phyloP scores from a whole-genome alignment of 2,329 filamentous ascomycete species.

The Pseudomassariella vexata region DNA sequence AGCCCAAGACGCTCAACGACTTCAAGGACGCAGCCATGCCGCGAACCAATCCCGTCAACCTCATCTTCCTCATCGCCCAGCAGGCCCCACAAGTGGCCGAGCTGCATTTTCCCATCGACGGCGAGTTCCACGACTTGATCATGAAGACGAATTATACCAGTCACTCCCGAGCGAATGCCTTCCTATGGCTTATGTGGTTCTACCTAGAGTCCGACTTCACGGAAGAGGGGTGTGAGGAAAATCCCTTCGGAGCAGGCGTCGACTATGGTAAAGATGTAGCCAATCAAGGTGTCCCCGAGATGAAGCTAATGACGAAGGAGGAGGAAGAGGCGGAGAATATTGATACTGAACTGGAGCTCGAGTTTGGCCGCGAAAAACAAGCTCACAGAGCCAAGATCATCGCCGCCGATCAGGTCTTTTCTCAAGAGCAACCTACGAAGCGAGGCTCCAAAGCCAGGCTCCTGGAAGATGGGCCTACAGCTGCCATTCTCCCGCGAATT shows the following conservation, averaged over 20 bases:
- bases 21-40: conserved; percentile 62
- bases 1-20: conserved; percentile 78
- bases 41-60: conserved; percentile 93
- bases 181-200: conserved; percentile 99
- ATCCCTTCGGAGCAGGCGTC: conserved; percentile 76
- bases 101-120: conserved; percentile 75
- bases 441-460: conserved; percentile 33
- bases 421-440: conserved; percentile 51
- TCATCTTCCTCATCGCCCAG: conserved; percentile 90
- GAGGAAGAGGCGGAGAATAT: conserved; percentile 67
- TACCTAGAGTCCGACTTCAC: conserved; percentile 96
- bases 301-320: conserved; percentile 60
- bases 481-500: conserved; percentile 56
- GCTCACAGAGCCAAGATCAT: conserved; percentile 70
- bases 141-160: conserved; percentile 86
- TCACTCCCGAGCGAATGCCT: conserved; percentile 75
- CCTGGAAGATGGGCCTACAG: conserved; percentile 45
- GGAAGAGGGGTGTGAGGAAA: conserved; percentile 77
- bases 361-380: conserved; percentile 48
- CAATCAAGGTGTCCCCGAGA: conserved; percentile 63
- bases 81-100: conserved; percentile 90
- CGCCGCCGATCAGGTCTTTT: conserved; percentile 66
- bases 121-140: conserved; percentile 93
- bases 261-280: conserved; percentile 60
- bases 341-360: conserved; percentile 51